phyloP scores from a whole-genome alignment of 768 basidiomycete species.

The Agrocybe pediades region DNA sequence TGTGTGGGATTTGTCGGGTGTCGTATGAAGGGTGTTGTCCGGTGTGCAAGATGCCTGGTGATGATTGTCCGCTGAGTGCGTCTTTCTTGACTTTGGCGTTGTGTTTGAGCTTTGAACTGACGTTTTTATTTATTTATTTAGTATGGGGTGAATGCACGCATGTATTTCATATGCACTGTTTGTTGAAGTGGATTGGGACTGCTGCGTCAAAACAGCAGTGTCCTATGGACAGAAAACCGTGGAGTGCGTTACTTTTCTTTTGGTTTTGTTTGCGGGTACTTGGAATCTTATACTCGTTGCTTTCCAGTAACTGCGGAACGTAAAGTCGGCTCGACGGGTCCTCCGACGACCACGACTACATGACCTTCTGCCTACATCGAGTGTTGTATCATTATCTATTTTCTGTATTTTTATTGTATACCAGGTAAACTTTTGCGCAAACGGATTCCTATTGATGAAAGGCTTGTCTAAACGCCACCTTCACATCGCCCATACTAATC shows the following conservation, averaged over 20 bases:
- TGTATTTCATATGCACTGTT: conserved; percentile 98
- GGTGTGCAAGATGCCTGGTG: conserved; percentile 94
- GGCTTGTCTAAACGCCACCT: too few species aligned
- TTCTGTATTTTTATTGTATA: not conserved
- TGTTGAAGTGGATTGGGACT: conserved; percentile 95
- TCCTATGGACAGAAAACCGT: conserved; percentile 95
- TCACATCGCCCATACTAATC: too few species aligned
- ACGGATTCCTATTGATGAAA: too few species aligned
- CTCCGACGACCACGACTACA: not conserved
- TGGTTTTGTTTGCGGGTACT: not conserved
- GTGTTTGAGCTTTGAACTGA: not conserved
- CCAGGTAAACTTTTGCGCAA: too few species aligned
- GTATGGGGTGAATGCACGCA: conserved; percentile 99
- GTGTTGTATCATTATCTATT: not conserved
- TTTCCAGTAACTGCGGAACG: conserved; percentile 14
- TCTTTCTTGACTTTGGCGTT: not conserved
- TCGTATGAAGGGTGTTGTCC: conserved; percentile 96
- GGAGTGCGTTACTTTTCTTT: conserved; percentile 61
- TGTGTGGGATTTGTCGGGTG: conserved; percentile 88
- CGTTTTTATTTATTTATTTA: conserved; percentile 31
- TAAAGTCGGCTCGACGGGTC: conserved; percentile 10
- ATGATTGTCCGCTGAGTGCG: conserved; percentile 46
- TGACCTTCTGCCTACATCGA: not conserved
- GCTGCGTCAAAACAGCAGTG: conserved; percentile 91
- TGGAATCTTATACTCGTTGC: not conserved